Evolutionary conservation across 768 basidiomycete species (phyloP).

Genomic region (Dioszegia aurantiaca): DNA sequence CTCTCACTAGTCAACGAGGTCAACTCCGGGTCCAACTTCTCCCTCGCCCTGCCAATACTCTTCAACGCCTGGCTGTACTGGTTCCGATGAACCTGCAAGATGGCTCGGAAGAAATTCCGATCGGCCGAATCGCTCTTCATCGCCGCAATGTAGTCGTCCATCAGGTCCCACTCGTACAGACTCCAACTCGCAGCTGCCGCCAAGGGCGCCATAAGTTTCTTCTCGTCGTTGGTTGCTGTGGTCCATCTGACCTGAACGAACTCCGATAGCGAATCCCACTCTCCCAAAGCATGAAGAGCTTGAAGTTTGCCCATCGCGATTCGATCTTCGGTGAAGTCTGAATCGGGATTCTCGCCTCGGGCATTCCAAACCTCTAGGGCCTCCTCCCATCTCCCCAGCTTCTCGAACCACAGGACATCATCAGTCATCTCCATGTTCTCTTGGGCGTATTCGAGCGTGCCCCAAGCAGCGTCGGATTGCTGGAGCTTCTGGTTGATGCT

Average conservation of each 20-base stretch:
- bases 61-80: conserved; percentile 85
- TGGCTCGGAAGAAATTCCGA: conserved; percentile 91
- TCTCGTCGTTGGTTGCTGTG: conserved; percentile 74
- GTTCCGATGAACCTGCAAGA: conserved; percentile 91
- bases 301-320: conserved; percentile 88
- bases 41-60: conserved; percentile 89
- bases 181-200: conserved; percentile 98
- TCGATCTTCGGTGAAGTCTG: conserved; percentile 58
- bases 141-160: conserved; percentile 92
- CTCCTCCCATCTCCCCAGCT: conserved; percentile 93
- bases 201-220: conserved; percentile 88
- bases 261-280: conserved; percentile 86
- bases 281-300: conserved; percentile 92
- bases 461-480: conserved; percentile 97
- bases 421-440: conserved; percentile 73
- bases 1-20: conserved; percentile 90
- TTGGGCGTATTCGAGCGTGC: conserved; percentile 82
- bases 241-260: conserved; percentile 87
- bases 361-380: conserved; percentile 59
- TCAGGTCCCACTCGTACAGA: conserved; percentile 91
- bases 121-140: conserved; percentile 94
- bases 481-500: conserved; percentile 94
- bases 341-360: conserved; percentile 63
- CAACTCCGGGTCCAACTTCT: conserved; percentile 84
- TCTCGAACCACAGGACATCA: conserved; percentile 98